Evolutionary conservation across 805 yeast species (phyloP).

Genomic region (Sungouiozyma ichnusensis): DNA sequence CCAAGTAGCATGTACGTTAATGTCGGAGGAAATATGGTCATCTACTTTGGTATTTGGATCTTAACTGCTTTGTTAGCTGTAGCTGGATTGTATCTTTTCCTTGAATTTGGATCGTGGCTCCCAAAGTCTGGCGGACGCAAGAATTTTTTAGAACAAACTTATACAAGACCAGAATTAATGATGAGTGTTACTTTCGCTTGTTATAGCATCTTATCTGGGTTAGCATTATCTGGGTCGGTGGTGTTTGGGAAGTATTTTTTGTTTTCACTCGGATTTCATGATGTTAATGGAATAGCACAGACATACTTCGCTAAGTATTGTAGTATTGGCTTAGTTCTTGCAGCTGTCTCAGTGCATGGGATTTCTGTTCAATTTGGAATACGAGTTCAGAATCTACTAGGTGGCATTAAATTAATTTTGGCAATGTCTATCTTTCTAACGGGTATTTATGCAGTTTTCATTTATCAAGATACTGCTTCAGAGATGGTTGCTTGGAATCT

Average conservation of each 20-base stretch:
- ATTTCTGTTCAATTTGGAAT: constrained; percentile 51
- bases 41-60: constrained; percentile 55
- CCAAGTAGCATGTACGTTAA: constrained; percentile 57
- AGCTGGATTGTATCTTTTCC: constrained; percentile 53
- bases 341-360: constrained; percentile 41
- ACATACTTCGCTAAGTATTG: constrained; percentile 32
- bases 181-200: constrained; percentile 41
- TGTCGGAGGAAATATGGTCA: constrained; percentile 54
- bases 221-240: constrained; percentile 43
- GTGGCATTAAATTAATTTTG: constrained; percentile 47
- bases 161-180: constrained; percentile 47
- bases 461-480: constrained; percentile 14
- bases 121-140: constrained; percentile 73
- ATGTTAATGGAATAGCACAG: constrained; percentile 28
- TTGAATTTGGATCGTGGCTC: constrained; percentile 60
- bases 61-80: constrained; percentile 52
- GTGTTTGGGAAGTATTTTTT: constrained; percentile 53
- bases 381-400: constrained; percentile 49
- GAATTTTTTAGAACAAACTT: constrained; percentile 59
- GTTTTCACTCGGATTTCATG: constrained; percentile 34
- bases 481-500: constrained; percentile 3
- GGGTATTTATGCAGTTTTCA: constrained; percentile 50
- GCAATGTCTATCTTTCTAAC: constrained; percentile 45
- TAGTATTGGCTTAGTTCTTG: constrained; percentile 33
- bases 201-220: constrained; percentile 44